Percentiles rank a stretch among this genome's conserved stretches.
phyloP scores from a whole-genome alignment of 2,329 filamentous ascomycete genomes.

The Xylaria sp. region DNA sequence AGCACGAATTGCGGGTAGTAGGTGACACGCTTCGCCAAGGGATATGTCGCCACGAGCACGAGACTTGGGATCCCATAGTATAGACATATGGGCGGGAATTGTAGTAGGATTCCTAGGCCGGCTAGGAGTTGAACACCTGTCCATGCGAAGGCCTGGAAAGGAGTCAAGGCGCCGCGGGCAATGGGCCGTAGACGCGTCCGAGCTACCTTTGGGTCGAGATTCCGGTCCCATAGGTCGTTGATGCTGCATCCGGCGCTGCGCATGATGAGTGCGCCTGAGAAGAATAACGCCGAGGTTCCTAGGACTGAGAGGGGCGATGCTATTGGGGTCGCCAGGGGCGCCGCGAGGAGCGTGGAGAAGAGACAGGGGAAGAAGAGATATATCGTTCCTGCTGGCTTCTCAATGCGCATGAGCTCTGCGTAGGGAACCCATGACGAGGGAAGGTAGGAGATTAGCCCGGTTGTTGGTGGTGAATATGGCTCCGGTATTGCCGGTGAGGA shows the following conservation, averaged over 20 bases:
- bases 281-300: constrained; percentile 75
- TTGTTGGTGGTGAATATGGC: constrained; percentile 75
- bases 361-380: constrained; percentile 89
- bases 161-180: constrained; percentile 79
- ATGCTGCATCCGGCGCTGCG: constrained; percentile 88
- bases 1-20: constrained; percentile 88
- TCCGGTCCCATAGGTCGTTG: constrained; percentile 91
- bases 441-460: constrained; percentile 75
- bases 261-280: constrained; percentile 83
- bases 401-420: constrained; percentile 81
- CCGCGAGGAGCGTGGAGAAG: constrained; percentile 84
- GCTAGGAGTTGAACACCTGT: constrained; percentile 79
- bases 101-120: constrained; percentile 78
- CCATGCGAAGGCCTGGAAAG: constrained; percentile 76
- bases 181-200: constrained; percentile 83
- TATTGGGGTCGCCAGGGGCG: constrained; percentile 73
- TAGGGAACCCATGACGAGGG: constrained; percentile 80
- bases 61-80: constrained; percentile 83
- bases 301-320: constrained; percentile 70
- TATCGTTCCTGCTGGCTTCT: constrained; percentile 84
- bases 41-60: constrained; percentile 78
- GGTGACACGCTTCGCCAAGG: constrained; percentile 85
- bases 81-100: constrained; percentile 79
- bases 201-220: constrained; percentile 82
- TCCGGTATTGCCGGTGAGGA: constrained; percentile 42